A percentile compares a stretch with the other conserved stretches of the same genome.
phyloP scores from a whole-genome alignment of 345 rosid species.

The Mallotus nudiflorus region DNA sequence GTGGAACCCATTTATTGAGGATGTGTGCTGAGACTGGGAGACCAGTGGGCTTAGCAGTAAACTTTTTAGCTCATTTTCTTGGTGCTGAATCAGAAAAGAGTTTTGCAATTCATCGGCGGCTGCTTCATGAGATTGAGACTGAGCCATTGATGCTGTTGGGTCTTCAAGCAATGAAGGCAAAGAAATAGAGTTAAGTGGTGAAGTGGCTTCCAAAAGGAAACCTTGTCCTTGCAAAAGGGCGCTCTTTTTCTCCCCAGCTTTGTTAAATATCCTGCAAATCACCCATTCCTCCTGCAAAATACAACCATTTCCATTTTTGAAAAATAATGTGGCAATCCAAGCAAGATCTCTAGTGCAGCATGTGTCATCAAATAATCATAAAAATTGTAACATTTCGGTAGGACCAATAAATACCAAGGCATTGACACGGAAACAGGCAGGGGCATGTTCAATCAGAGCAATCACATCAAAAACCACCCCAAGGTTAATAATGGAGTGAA shows the following conservation, averaged over 20 bases:
- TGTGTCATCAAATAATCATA: too few relatives aligned
- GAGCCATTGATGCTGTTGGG: slow-evolving; percentile 37
- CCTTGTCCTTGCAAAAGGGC: slow-evolving; percentile 41
- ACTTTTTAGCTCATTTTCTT: slow-evolving; percentile 50
- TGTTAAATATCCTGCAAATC: slow-evolving; percentile 83
- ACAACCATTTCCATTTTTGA: neutral
- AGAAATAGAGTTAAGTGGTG: slow-evolving; percentile 23
- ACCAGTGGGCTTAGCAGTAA: slow-evolving; percentile 33
- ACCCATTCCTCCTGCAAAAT: slow-evolving; percentile 93
- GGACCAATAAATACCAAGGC: neutral
- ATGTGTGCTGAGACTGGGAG: slow-evolving; percentile 36
- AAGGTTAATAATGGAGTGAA: slow-evolving; percentile 10
- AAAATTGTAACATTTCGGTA: neutral
- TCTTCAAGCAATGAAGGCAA: slow-evolving; percentile 60
- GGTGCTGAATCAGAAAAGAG: slow-evolving; percentile 36
- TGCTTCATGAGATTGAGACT: slow-evolving; percentile 29
- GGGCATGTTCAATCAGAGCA: slow-evolving; percentile 39
- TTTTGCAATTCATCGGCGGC: slow-evolving; percentile 21
- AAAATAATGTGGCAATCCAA: too few relatives aligned
- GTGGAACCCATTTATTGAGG: slow-evolving; percentile 21
- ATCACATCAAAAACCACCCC: slow-evolving; percentile 48
- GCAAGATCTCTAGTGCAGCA: too few relatives aligned
- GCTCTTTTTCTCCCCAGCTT: slow-evolving; percentile 65
- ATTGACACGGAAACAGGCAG: neutral
- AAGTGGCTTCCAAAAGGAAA: slow-evolving; percentile 29